Evolutionary conservation across 306 rosid species (phyloP).

Genomic region (Prinsepia uniflora): DNA sequence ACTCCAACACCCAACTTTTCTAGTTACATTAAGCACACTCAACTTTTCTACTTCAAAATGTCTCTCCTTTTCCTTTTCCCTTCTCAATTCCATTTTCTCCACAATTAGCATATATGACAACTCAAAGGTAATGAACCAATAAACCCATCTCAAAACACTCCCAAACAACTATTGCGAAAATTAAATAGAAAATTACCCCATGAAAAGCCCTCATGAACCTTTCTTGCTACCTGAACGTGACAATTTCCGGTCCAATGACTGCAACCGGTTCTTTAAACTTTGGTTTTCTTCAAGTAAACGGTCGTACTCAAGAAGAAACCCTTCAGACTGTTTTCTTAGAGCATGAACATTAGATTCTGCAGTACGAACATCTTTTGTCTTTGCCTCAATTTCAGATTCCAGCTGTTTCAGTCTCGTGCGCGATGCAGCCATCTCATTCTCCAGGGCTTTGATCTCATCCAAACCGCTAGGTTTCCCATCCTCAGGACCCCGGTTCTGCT

Average conservation of each 20-base stretch:
- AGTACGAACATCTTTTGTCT: constrained; percentile 46
- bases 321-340: constrained; percentile 90
- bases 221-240: constrained; percentile 70
- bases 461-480: constrained; percentile 43
- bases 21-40: constrained; percentile 19
- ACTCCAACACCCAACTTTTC: constrained; percentile 20
- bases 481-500: constrained; percentile 56
- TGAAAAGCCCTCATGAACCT: constrained; percentile 40
- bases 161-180: constrained; percentile 21
- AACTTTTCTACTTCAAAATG: no score
- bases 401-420: constrained; percentile 44
- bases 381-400: constrained; percentile 60
- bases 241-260: constrained; percentile 49
- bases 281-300: constrained; percentile 90
- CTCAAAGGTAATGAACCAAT: constrained; percentile 23
- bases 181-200: constrained; percentile 13
- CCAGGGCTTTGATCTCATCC: constrained; percentile 54
- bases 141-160: constrained; percentile 36
- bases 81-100: constrained; percentile 9
- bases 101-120: constrained; percentile 30
- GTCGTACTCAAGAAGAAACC: constrained; percentile 88
- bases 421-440: constrained; percentile 46
- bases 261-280: constrained; percentile 55
- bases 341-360: constrained; percentile 75
- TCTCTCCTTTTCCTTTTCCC: neutral